Evolutionary conservation across 2,329 filamentous ascomycete species (phyloP), one percentile per base, ranked within the genome.

Genomic region (Aspergillus sp.): DNA sequence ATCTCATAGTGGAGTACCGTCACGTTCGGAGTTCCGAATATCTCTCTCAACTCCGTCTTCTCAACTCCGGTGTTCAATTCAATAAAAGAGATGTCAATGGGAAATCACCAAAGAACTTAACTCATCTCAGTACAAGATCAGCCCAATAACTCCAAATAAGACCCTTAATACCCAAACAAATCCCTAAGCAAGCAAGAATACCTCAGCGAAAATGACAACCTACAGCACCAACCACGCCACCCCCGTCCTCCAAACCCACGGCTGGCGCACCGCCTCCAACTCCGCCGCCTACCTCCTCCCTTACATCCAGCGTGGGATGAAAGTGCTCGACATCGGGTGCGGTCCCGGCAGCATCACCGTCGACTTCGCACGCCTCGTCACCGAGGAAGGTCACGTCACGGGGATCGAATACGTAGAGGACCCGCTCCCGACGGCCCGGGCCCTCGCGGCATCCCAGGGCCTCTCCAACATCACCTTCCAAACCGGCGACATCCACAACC

Each of bases 291-390:
- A 77, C 61, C 69, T 80, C 4, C 63, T 80, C 29, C 73, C 72
- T 9, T 66, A 75, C 52, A 68, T 80, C 22, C 67, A 69, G 18
- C 70, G 73, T 16, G 59, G 65, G 54, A 72, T 74, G 68, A 68
- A 61, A 22, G 71, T 81, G 57, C 73, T 80, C n/a, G 78, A 81
- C 58, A 71, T 81, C 6, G 78, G 78, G 29, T 80, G 78, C 63
- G 78, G 78, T 0, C 78, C 78, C 0, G 78, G 78, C 7, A 74
- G 70, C n/a, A 80, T 81, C 52, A 80, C 75, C 0, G 54, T 75
- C 12, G 77, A 77, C 46, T 62, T 81, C 3, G 78, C 78, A 4
- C 62, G 60, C 3, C 67, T 67, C n/a, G 71, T 77, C 3, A n/a
- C 14, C 36, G 75, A 75, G 0, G 39, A 67, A 1, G 78, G 77